Base-by-base conservation (phyloP, 768 basidiomycete species). In the Lactifluus hygrophoroides region DNA sequence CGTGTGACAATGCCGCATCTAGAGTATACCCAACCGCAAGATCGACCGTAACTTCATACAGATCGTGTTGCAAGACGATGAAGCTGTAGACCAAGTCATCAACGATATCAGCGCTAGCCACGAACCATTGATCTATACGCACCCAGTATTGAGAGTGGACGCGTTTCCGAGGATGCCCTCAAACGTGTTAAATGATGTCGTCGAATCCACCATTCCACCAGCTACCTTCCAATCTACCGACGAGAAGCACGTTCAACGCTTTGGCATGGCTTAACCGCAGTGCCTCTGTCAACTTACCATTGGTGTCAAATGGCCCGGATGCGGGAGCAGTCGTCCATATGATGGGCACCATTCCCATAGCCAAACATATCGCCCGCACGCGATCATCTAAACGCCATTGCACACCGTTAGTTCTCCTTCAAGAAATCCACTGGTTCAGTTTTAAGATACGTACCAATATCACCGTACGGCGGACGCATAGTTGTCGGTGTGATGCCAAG, bases 341-440 rank as follows among this genome's bases (percentile, higher is more conserved):
- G 67, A 96, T 83, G 27, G 95, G 90, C 11, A 84, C 75, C 72
- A 97, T 73, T 45, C 93, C 92, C 94, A 98, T 95, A 30, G 92
- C 90, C 54, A 90, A 70, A 19, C 85, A 75, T 69, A 98, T 92
- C 40, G 86, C 88, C 61, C 95, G 88, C 46, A 98, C 93, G 66
- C 94, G 91, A 73, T 92, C 88, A 69, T 98, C 94, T 83, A 46
- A 28, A 40, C 42, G 25, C 38, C 61, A 30, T 56, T 35, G 30
- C 50, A 43, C 27, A 25, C 55, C 37, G 42, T 51, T 50, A 64
- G 45, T 23, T 44, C 28, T 27, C 46, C 34, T n/a, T 28, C 52
- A 50, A 17, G n/a, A 23, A 8, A 45, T 16, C 28, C 21, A 25
- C 27, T 27, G 5, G 35, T 19, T 17, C 28, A 21, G 35, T 3